Evolutionary conservation across 2,329 filamentous ascomycete species (phyloP).

Genomic region (Penicillium sp.): DNA sequence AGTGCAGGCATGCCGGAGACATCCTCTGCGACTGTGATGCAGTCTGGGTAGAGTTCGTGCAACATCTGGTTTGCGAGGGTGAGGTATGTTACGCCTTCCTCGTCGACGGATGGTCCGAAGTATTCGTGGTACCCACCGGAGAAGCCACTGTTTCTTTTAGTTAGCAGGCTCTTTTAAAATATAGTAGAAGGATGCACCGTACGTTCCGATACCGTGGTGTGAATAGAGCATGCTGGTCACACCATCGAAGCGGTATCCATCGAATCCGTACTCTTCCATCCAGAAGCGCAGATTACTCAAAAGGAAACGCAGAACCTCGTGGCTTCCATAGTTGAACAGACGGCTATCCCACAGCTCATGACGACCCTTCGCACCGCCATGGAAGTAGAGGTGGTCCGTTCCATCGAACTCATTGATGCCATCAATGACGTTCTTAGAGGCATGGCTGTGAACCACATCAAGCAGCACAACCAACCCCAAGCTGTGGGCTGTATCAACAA

Average conservation of each 20-base stretch:
- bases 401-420: constrained; percentile 96
- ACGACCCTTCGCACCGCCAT: constrained; percentile 75
- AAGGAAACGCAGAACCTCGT: constrained; percentile 93
- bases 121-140: constrained; percentile 98
- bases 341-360: constrained; percentile 96
- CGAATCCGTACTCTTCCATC: constrained; percentile 98
- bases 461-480: constrained; percentile 88
- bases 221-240: constrained; percentile 97
- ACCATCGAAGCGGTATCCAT: constrained; percentile 96
- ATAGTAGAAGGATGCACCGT: constrained; percentile 48
- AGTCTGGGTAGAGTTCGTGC: constrained; percentile 80
- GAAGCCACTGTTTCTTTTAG: constrained; percentile 65
- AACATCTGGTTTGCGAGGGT: constrained; percentile 97
- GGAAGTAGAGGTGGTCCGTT: constrained; percentile 94
- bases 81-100: constrained; percentile 90
- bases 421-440: constrained; percentile 94
- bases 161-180: background rate
- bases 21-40: constrained; percentile 92
- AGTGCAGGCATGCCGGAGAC: constrained; percentile 99
- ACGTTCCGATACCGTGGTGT: constrained; percentile 97
- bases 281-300: constrained; percentile 95
- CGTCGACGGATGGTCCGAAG: constrained; percentile 83
- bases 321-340: constrained; percentile 92
- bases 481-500: constrained; percentile 90
- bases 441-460: constrained; percentile 96